A percentile compares a stretch with the other conserved stretches of the same genome.
Evolutionary conservation across 2,329 filamentous ascomycete genomes (phyloP).

Genomic region (Ophiosphaerella korrae): DNA sequence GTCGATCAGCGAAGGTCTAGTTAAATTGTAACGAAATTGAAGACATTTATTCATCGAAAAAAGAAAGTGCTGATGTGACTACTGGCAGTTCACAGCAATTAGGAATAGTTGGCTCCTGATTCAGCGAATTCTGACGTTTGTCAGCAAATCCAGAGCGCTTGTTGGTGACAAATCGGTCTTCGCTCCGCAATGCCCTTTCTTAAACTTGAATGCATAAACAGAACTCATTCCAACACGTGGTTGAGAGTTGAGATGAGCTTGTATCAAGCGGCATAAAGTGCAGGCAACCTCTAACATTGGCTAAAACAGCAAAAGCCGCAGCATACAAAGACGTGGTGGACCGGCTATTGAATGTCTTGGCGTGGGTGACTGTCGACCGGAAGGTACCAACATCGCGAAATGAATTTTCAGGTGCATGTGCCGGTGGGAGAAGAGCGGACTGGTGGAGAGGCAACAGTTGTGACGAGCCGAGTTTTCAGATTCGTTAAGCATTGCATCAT

Average conservation of each 20-base stretch:
- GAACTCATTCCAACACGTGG: too few relatives aligned
- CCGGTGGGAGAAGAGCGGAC: constrained; percentile 13
- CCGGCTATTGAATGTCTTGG: constrained; percentile 20
- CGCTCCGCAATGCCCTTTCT: too few relatives aligned
- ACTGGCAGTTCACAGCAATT: too few relatives aligned
- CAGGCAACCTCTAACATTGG: neutral
- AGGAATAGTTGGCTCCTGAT: neutral
- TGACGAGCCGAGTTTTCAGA: constrained; percentile 13
- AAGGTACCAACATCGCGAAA: constrained; percentile 1
- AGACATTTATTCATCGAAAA: neutral
- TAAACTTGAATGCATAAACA: too few relatives aligned
- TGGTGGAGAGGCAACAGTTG: constrained; percentile 1
- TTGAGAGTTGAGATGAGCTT: neutral
- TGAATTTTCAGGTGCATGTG: constrained; percentile 15
- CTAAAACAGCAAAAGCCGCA: constrained; percentile 15
- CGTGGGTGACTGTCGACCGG: constrained; percentile 26
- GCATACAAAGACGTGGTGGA: neutral
- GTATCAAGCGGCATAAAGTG: constrained; percentile 1
- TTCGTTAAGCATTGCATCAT: constrained; percentile 17
- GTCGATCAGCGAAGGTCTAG: too few relatives aligned
- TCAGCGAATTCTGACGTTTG: neutral
- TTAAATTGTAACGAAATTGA: too few relatives aligned
- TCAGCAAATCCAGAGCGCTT: too few relatives aligned
- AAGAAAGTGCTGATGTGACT: neutral
- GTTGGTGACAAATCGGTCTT: too few relatives aligned